A percentile compares a stretch with the other conserved stretches of the same genome.
These are phyloP conservation scores for Trichoderma harzianum DNA, from an alignment of 2,329 filamentous ascomycete species.

Conservation along the genomic window DNA sequence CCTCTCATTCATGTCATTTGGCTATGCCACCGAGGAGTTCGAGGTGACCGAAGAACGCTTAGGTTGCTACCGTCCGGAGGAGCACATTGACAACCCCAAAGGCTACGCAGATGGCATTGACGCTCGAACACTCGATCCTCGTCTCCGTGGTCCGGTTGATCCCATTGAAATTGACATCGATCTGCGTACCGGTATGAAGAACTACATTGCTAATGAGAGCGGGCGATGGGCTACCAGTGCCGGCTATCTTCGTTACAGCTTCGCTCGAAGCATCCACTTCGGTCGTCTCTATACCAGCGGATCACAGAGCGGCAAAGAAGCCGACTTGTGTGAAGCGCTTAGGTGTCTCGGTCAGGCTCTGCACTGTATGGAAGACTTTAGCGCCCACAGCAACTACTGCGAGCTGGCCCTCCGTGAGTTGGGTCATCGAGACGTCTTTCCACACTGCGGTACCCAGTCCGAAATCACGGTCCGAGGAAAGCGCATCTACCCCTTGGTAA, in stretches of 20 bases:
- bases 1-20: slow-evolving; percentile 75
- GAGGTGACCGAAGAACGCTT: slow-evolving; percentile 78
- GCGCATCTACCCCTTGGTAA: slow-evolving; percentile 70
- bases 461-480: slow-evolving; percentile 63
- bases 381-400: slow-evolving; percentile 80
- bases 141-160: slow-evolving; percentile 76
- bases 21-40: slow-evolving; percentile 82
- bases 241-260: slow-evolving; percentile 76
- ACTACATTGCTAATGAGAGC: slow-evolving; percentile 91
- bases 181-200: slow-evolving; percentile 88
- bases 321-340: slow-evolving; percentile 76
- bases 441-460: slow-evolving; percentile 66
- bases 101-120: slow-evolving; percentile 85
- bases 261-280: slow-evolving; percentile 72
- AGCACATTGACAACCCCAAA: slow-evolving; percentile 73
- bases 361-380: slow-evolving; percentile 76
- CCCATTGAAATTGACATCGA: slow-evolving; percentile 71
- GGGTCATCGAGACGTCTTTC: slow-evolving; percentile 75
- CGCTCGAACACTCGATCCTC: slow-evolving; percentile 75
- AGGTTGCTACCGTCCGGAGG: slow-evolving; percentile 76
- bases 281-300: slow-evolving; percentile 72
- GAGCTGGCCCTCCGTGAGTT: slow-evolving; percentile 74
- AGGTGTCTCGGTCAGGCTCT: slow-evolving; percentile 72
- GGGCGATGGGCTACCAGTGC: slow-evolving; percentile 87
- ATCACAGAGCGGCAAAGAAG: slow-evolving; percentile 61